Evolutionary conservation across 2,329 filamentous ascomycete genomes (phyloP).

Genomic region (Colletotrichum siamense): DNA sequence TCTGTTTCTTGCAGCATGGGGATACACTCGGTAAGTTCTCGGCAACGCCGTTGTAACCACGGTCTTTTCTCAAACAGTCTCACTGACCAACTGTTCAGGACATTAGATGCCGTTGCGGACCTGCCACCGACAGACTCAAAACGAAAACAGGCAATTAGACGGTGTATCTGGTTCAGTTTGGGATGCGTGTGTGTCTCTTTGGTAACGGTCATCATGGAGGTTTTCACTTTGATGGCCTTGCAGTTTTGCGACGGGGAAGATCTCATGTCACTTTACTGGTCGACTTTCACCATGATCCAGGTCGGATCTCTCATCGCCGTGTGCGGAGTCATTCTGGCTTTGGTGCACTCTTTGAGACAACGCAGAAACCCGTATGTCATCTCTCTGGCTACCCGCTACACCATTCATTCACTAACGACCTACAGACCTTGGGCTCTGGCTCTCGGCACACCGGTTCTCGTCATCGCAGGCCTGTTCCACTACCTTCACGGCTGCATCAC

Average conservation of each 20-base stretch:
- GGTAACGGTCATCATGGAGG: slow-evolving; percentile 57
- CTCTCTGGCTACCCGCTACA: not conserved
- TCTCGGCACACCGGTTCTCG: slow-evolving; percentile 64
- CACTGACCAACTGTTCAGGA: slow-evolving; percentile 23
- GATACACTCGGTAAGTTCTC: slow-evolving; percentile 41
- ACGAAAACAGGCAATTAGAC: slow-evolving; percentile 40
- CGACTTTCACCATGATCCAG: slow-evolving; percentile 66
- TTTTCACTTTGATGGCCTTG: slow-evolving; percentile 56
- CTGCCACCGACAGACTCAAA: slow-evolving; percentile 35
- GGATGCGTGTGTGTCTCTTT: slow-evolving; percentile 50
- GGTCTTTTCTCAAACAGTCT: not conserved
- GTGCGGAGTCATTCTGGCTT: slow-evolving; percentile 58
- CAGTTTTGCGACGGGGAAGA: slow-evolving; percentile 67
- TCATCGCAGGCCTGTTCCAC: slow-evolving; percentile 60
- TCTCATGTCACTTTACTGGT: slow-evolving; percentile 65
- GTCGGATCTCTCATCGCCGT: slow-evolving; percentile 64
- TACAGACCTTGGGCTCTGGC: slow-evolving; percentile 61
- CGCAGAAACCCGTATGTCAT: slow-evolving; percentile 55
- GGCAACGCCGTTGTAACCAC: not conserved
- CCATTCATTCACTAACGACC: slow-evolving; percentile 1
- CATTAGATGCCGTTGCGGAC: slow-evolving; percentile 41
- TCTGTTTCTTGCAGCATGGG: slow-evolving; percentile 49
- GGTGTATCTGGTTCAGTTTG: slow-evolving; percentile 48
- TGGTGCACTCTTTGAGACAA: slow-evolving; percentile 54
- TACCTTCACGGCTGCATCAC: slow-evolving; percentile 47